phyloP scores from a whole-genome alignment of 192 early-diverging fungal genomes.

The Tieghemiomyces parasiticus region DNA sequence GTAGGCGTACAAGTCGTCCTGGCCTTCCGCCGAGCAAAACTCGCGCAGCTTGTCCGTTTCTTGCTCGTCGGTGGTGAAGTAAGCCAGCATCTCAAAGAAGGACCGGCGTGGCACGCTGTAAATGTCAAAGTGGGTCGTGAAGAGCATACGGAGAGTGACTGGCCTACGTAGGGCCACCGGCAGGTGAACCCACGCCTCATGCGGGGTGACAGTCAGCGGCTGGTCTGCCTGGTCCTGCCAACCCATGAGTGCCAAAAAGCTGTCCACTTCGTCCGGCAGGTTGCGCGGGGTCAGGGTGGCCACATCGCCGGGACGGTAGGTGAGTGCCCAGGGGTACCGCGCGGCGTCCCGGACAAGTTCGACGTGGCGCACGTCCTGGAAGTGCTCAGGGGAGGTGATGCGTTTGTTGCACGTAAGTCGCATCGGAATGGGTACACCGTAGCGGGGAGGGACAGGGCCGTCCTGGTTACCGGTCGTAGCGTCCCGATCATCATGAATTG shows the following conservation, averaged over 20 bases:
- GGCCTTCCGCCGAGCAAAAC: conserved; percentile 59
- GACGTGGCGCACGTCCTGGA: conserved; percentile 87
- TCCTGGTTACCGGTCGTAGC: too few relatives aligned
- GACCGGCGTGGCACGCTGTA: conserved; percentile 73
- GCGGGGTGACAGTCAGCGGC: conserved; percentile 28
- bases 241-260: conserved; percentile 48
- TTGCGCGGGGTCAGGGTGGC: conserved; percentile 64
- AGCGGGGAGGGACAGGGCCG: neutral
- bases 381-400: conserved; percentile 63
- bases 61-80: conserved; percentile 49
- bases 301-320: conserved; percentile 60
- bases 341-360: conserved; percentile 31
- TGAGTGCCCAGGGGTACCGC: neutral
- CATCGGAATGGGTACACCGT: neutral
- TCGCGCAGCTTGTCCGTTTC: conserved; percentile 74
- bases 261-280: conserved; percentile 42
- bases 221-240: conserved; percentile 54
- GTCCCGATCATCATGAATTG: too few relatives aligned
- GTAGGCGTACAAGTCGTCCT: conserved; percentile 83
- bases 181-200: conserved; percentile 3
- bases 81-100: conserved; percentile 78
- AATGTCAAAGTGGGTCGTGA: conserved; percentile 65
- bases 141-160: conserved; percentile 58
- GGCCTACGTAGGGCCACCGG: conserved; percentile 10
- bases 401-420: conserved; percentile 39